These are phyloP conservation scores for Crepidotus variabilis DNA, from an alignment of 768 basidiomycete species.

Conservation along the genomic window DNA sequence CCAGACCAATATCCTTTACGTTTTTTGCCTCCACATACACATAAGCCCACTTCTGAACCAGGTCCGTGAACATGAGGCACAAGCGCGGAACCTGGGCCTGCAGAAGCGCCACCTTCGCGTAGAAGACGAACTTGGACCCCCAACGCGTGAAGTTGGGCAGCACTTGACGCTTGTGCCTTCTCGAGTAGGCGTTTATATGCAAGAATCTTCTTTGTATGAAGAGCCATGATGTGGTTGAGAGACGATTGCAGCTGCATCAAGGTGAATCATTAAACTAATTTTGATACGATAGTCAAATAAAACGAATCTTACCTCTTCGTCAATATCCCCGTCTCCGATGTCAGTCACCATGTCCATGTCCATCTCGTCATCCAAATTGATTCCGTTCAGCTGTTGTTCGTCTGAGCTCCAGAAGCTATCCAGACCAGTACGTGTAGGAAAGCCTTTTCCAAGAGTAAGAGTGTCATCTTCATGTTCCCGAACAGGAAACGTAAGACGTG, in stretches of 20 bases:
- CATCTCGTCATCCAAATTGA: constrained; percentile 47
- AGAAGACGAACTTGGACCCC: constrained; percentile 77
- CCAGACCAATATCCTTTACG: constrained; percentile 72
- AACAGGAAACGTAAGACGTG: constrained; percentile 9
- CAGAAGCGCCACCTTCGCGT: constrained; percentile 34
- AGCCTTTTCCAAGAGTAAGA: constrained; percentile 10
- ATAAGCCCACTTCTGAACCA: constrained; percentile 26
- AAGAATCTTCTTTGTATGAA: constrained; percentile 56
- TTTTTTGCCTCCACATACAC: constrained; percentile 60
- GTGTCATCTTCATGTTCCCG: constrained; percentile 10
- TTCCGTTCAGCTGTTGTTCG: constrained; percentile 26
- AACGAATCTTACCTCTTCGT: constrained; percentile 57
- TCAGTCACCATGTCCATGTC: constrained; percentile 75
- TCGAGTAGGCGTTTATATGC: constrained; percentile 80
- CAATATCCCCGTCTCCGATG: constrained; percentile 50
- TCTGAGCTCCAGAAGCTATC: constrained; percentile 22
- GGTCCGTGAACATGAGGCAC: constrained; percentile 15
- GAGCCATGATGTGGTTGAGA: constrained; percentile 31
- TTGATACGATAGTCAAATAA: too few species aligned
- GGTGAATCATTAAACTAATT: background rate
- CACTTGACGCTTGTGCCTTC: constrained; percentile 71
- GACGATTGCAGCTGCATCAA: constrained; percentile 32
- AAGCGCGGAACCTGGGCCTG: constrained; percentile 14
- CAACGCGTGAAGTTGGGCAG: constrained; percentile 80
- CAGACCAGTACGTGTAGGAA: constrained; percentile 8